Conservation (phyloP, 768 basidiomycete genomes). For the Tephrocybe sp. region DNA sequence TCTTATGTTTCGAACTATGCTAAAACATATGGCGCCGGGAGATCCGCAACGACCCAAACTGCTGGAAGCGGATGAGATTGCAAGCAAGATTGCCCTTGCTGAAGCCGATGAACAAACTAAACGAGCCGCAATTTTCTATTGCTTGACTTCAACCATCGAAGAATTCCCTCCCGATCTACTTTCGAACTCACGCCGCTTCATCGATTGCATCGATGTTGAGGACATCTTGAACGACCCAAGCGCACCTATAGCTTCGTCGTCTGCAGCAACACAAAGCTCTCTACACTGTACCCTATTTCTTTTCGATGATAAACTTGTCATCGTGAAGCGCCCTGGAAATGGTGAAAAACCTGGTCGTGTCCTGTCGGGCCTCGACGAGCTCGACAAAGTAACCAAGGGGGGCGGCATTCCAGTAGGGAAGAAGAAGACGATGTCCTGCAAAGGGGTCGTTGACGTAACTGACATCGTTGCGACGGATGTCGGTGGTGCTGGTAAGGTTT, state of each 20-base stretch:
- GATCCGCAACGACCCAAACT: conserved; percentile 81
- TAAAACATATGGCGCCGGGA: conserved; percentile 80
- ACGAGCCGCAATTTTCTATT: conserved; percentile 86
- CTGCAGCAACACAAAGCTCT: conserved; percentile 36
- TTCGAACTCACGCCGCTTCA: conserved; percentile 82
- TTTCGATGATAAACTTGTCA: conserved; percentile 91
- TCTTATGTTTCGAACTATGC: conserved; percentile 87
- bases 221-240: conserved; percentile 63
- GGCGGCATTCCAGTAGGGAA: conserved; percentile 61
- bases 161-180: conserved; percentile 91
- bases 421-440: conserved; percentile 82
- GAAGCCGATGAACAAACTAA: conserved; percentile 92
- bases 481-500: conserved; percentile 74
- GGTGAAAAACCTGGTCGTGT: conserved; percentile 74
- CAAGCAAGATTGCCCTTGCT: conserved; percentile 87
- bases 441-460: conserved; percentile 81
- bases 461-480: conserved; percentile 84
- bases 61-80: conserved; percentile 82
- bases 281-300: conserved; percentile 89
- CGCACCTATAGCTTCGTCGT: conserved; percentile 43
- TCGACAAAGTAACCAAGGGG: conserved; percentile 70
- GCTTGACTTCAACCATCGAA: conserved; percentile 80
- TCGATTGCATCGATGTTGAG: conserved; percentile 93
- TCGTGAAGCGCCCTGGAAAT: conserved; percentile 81
- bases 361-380: conserved; percentile 74